These are phyloP conservation scores for Rubia tinctorum DNA, from an alignment of 305 asterid genomes.

Conservation along the genomic window DNA sequence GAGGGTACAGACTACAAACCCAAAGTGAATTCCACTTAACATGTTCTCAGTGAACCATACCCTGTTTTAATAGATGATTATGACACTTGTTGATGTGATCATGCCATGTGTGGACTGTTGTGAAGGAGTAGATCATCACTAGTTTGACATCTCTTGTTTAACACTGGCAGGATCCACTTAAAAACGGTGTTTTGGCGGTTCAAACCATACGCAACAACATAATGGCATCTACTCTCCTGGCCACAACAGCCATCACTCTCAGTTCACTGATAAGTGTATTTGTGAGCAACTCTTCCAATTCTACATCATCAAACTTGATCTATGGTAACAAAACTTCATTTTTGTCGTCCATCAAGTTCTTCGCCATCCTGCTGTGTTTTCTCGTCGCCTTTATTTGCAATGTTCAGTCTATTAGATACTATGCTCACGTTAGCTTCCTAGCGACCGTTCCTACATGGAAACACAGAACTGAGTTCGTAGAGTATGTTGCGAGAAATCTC, in stretches of 20 bases:
- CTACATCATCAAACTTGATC: conserved; percentile 30
- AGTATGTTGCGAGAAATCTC: conserved; percentile 58
- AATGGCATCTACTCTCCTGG: conserved; percentile 90
- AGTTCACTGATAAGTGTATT: conserved; percentile 78
- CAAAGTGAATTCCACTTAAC: background rate
- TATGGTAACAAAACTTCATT: conserved; percentile 39
- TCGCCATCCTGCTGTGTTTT: conserved; percentile 64
- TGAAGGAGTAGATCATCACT: background rate
- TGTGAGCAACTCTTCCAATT: conserved; percentile 52
- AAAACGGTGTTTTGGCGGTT: conserved; percentile 73
- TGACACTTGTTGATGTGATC: no score
- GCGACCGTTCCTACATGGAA: conserved; percentile 53
- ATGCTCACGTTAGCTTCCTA: conserved; percentile 75
- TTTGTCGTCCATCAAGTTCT: conserved; percentile 57
- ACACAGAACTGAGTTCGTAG: conserved; percentile 49
- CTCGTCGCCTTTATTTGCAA: conserved; percentile 74
- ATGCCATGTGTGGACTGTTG: background rate
- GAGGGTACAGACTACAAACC: background rate
- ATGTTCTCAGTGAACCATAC: background rate
- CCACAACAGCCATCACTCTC: conserved; percentile 76
- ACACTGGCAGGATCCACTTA: conserved; percentile 66
- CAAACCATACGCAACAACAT: conserved; percentile 85
- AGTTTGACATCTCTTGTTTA: conserved; percentile 1
- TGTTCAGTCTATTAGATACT: conserved; percentile 70
- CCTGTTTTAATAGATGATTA: background rate